Evolutionary conservation across 495 filamentous ascomycete species (phyloP).

Genomic region (Penicillium maclennaniae): DNA sequence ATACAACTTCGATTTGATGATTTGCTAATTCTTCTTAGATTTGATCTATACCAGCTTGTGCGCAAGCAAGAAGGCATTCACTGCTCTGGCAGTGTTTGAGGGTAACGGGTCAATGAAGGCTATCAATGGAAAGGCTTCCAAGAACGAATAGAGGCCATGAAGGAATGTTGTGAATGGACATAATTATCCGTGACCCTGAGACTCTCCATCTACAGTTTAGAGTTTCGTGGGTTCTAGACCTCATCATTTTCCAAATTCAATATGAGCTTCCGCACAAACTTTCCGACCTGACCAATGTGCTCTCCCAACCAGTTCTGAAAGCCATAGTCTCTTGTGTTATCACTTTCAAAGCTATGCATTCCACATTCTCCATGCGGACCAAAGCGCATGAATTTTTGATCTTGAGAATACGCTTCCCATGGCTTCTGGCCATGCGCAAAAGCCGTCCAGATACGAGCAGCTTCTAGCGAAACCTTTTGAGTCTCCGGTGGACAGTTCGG

Average conservation of each 20-base stretch:
- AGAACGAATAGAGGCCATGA: neutral
- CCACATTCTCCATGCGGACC: constrained; percentile 5
- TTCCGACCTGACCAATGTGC: neutral
- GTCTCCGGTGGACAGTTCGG: too few species aligned
- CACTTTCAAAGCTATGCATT: constrained; percentile 1
- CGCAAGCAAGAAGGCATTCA: neutral
- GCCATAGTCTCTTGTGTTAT: neutral
- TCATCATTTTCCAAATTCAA: neutral
- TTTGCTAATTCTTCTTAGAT: neutral
- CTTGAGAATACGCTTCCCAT: constrained; percentile 1
- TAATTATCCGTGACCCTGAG: too few species aligned
- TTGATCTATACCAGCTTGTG: neutral
- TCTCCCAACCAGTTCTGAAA: neutral
- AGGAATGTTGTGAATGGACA: neutral
- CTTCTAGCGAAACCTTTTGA: too few species aligned
- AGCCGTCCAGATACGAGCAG: too few species aligned
- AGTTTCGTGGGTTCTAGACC: neutral
- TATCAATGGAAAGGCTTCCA: neutral
- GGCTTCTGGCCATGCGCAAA: too few species aligned
- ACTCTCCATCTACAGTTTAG: too few species aligned
- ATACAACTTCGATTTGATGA: neutral
- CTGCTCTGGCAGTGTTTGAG: neutral
- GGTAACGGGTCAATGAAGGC: neutral
- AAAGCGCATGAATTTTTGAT: constrained; percentile 7
- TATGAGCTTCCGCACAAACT: neutral